A percentile compares a stretch with the other conserved stretches of the same genome.
Conservation (phyloP, 345 rosid genomes). For the Mercurialis annua region DNA sequence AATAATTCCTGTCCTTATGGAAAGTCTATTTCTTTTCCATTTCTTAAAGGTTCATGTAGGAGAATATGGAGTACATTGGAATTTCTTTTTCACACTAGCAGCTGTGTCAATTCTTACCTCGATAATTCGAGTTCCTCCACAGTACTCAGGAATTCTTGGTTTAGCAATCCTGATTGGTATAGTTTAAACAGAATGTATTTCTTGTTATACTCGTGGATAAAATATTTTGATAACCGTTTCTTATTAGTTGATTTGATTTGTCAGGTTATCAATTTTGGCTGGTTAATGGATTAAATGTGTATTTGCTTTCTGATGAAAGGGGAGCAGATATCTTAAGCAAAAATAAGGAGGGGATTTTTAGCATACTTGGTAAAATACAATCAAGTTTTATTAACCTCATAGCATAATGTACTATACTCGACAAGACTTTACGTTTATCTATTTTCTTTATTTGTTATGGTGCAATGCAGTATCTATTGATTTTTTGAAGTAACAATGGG, state of each 20-base stretch:
- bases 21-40: not conserved
- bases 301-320: slow-evolving; percentile 67
- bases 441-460: no score
- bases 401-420: not conserved
- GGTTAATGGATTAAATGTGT: slow-evolving; percentile 57
- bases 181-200: slow-evolving; percentile 6
- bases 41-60: slow-evolving; percentile 62
- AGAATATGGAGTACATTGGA: slow-evolving; percentile 93
- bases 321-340: slow-evolving; percentile 68
- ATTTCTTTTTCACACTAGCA: slow-evolving; percentile 93
- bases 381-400: not conserved
- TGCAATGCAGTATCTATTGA: no score
- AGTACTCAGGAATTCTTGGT: slow-evolving; percentile 74
- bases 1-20: slow-evolving; percentile 9
- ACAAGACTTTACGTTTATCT: no score
- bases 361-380: slow-evolving; percentile 63
- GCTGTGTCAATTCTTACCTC: slow-evolving; percentile 70
- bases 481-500: no score
- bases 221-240: slow-evolving; percentile 13
- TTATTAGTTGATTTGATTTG: slow-evolving; percentile 22
- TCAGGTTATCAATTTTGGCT: slow-evolving; percentile 79
- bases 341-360: slow-evolving; percentile 86
- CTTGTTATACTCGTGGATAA: slow-evolving; percentile 5
- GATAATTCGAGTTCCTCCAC: slow-evolving; percentile 49
- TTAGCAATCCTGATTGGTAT: slow-evolving; percentile 59